phyloP scores from a whole-genome alignment of 2,329 filamentous ascomycete genomes.

The Sclerotinia borealis region DNA sequence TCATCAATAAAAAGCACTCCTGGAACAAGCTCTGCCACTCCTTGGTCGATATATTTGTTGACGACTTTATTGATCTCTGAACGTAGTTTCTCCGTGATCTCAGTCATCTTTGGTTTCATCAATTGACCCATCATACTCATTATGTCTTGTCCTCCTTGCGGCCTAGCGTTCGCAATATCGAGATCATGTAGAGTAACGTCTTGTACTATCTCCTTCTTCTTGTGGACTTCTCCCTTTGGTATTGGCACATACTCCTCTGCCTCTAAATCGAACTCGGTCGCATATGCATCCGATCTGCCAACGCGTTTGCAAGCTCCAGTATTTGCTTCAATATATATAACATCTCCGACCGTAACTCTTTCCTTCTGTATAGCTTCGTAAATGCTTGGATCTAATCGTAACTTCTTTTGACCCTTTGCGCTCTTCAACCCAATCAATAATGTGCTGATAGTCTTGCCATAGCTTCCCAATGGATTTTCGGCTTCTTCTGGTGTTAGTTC shows the following conservation, averaged over 20 bases:
- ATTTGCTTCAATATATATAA: conserved; percentile 99
- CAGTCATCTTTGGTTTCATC: conserved; percentile 99
- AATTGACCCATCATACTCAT: conserved; percentile 99
- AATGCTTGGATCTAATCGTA: conserved; percentile 93
- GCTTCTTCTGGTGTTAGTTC: conserved; percentile 97
- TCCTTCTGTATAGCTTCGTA: conserved; percentile 99
- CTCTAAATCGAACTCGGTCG: conserved; percentile 96
- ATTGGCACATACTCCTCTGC: conserved; percentile 99
- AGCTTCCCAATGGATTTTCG: conserved; percentile 93
- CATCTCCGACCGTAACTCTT: conserved; percentile 89
- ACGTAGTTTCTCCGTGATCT: conserved; percentile 96
- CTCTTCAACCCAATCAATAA: conserved; percentile 92
- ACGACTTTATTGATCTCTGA: conserved; percentile 99
- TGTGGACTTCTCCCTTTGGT: conserved; percentile 97
- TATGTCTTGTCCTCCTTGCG: conserved; percentile 96
- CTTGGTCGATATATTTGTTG: conserved; percentile 97
- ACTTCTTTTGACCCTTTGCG: conserved; percentile 94
- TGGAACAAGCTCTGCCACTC: conserved; percentile 94
- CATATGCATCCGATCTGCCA: conserved; percentile 91
- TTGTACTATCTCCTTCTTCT: conserved; percentile 99
- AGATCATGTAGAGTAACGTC: conserved; percentile 96
- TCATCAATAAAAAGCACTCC: conserved; percentile 98
- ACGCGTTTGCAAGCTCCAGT: conserved; percentile 97
- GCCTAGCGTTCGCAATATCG: conserved; percentile 89
- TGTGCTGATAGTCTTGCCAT: conserved; percentile 95